Conservation (phyloP, 306 rosid genomes). For the Vigna angularis region DNA sequence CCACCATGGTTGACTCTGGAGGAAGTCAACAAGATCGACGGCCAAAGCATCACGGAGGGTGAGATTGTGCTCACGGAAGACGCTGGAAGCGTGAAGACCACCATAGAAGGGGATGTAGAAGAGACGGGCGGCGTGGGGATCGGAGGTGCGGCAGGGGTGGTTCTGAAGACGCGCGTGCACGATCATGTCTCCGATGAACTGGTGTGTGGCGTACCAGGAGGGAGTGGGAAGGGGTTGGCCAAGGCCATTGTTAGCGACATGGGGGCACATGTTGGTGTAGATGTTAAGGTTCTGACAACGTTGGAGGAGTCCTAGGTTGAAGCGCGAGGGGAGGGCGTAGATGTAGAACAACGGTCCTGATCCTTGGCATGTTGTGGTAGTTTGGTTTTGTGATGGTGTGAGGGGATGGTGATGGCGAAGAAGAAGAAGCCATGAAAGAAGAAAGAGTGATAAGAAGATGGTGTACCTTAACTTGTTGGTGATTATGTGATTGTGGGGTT, state of each 20-base stretch:
- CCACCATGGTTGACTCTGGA: constrained; percentile 53
- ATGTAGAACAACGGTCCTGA: constrained; percentile 53
- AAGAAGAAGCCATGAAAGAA: constrained; percentile 56
- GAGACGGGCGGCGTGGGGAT: constrained; percentile 60
- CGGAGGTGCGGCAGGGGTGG: constrained; percentile 78
- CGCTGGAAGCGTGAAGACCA: constrained; percentile 80
- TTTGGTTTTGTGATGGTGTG: background rate
- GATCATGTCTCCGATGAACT: constrained; percentile 85
- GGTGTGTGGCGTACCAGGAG: constrained; percentile 82
- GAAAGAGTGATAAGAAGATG: constrained; percentile 47
- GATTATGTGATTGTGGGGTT: constrained; percentile 5
- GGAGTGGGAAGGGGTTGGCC: constrained; percentile 59
- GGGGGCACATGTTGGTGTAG: constrained; percentile 92
- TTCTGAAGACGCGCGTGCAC: constrained; percentile 80
- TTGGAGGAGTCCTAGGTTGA: constrained; percentile 66
- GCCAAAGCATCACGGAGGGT: constrained; percentile 64
- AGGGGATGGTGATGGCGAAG: constrained; percentile 41
- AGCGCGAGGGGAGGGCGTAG: constrained; percentile 66
- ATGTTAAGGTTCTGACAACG: constrained; percentile 67
- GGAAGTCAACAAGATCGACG: constrained; percentile 46
- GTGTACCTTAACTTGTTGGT: constrained; percentile 17
- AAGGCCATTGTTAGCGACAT: constrained; percentile 73
- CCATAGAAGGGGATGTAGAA: constrained; percentile 90
- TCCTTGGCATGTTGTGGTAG: constrained; percentile 51
- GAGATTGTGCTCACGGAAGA: constrained; percentile 62